These are phyloP conservation scores for Salvia miltiorrhiza DNA, from an alignment of 257 asterid species.

Conservation along the genomic window DNA sequence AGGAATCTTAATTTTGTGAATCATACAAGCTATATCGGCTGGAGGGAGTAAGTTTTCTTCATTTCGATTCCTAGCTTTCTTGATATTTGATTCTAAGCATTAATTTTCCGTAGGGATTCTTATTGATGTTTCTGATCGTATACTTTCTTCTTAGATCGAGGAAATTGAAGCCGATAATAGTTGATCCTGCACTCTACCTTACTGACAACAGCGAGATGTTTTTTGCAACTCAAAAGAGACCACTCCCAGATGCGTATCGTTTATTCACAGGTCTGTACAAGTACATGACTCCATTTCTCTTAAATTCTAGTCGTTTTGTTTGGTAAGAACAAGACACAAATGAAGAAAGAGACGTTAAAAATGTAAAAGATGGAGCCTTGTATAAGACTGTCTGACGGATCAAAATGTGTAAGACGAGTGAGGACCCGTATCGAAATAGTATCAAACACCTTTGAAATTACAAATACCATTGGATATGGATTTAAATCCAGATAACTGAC, in stretches of 20 bases:
- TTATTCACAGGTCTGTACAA: conserved; percentile 61
- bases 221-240: conserved; percentile 80
- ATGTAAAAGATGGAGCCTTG: too few species aligned
- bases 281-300: neutral
- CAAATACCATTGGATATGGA: too few species aligned
- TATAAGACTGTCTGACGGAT: too few species aligned
- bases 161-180: conserved; percentile 80
- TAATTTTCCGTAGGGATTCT: neutral
- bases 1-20: conserved; percentile 86
- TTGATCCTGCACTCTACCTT: conserved; percentile 81
- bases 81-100: neutral
- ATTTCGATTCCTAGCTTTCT: neutral
- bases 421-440: too few species aligned
- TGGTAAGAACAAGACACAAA: neutral
- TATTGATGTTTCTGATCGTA: neutral
- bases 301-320: neutral
- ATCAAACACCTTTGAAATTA: too few species aligned
- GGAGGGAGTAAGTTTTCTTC: conserved; percentile 78
- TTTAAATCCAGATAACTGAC: too few species aligned
- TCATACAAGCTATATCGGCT: conserved; percentile 89
- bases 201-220: conserved; percentile 60
- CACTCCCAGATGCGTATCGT: conserved; percentile 76
- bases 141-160: conserved; percentile 45
- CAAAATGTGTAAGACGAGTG: too few species aligned
- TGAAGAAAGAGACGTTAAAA: neutral